Conservation (phyloP, 495 filamentous ascomycete species). For the Penicillium angulare region DNA sequence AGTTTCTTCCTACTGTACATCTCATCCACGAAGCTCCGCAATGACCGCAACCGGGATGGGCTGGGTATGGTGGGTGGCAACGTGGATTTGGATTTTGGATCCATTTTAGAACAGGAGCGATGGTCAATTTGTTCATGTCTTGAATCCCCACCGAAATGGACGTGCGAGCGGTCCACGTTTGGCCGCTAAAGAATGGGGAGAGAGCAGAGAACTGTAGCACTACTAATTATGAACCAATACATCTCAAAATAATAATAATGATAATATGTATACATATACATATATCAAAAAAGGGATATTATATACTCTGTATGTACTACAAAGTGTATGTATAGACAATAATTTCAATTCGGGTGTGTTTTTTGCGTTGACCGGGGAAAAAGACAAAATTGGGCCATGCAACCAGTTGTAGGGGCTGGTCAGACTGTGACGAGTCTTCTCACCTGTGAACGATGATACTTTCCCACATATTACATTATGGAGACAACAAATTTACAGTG, state of each 20-base stretch:
- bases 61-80: slow-evolving; percentile 13
- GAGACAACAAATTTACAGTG: neutral
- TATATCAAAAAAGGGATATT: neutral
- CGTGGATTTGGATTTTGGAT: slow-evolving; percentile 6
- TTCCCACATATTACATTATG: neutral
- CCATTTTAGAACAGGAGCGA: slow-evolving; percentile 16
- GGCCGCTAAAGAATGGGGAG: neutral
- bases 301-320: too few species aligned
- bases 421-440: slow-evolving; percentile 19
- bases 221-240: too few species aligned
- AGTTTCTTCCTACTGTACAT: neutral
- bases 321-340: too few species aligned
- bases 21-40: neutral
- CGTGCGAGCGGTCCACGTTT: slow-evolving; percentile 14
- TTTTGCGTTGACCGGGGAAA: neutral
- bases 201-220: slow-evolving; percentile 6
- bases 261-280: neutral
- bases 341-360: too few species aligned
- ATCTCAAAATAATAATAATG: neutral
- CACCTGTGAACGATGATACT: neutral
- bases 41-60: slow-evolving; percentile 24
- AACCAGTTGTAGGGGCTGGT: slow-evolving; percentile 7
- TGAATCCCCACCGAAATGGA: slow-evolving; percentile 4
- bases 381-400: slow-evolving; percentile 6
- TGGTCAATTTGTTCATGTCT: slow-evolving; percentile 1